These are phyloP conservation scores for Mycosphaerella arachidis DNA, from an alignment of 2,329 filamentous ascomycete genomes.

Conservation along the genomic window DNA sequence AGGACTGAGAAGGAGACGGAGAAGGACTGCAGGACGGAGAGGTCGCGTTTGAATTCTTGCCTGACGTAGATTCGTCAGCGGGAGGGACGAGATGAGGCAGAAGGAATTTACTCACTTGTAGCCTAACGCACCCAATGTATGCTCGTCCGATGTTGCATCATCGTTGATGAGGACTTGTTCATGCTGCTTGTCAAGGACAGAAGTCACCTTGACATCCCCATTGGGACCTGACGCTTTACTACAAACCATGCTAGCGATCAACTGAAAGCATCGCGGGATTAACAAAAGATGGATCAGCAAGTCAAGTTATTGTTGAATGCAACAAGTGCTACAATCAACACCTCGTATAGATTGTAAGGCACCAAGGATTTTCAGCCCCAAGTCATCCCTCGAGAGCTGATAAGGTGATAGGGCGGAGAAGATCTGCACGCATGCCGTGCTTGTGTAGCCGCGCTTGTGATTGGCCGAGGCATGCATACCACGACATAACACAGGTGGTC, in stretches of 20 bases:
- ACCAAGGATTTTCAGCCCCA: background rate
- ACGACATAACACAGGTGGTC: too few species aligned
- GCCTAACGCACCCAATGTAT: slow-evolving; percentile 17
- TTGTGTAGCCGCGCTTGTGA: background rate
- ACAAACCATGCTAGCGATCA: background rate
- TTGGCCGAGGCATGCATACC: background rate
- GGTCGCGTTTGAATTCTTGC: slow-evolving; percentile 27
- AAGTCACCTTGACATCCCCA: slow-evolving; percentile 11
- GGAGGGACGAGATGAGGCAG: background rate
- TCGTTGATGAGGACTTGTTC: slow-evolving; percentile 19
- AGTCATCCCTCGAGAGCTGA: background rate
- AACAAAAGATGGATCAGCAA: too few species aligned
- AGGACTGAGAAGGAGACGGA: slow-evolving; percentile 35
- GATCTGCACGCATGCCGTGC: background rate
- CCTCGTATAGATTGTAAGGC: background rate
- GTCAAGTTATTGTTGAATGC: background rate
- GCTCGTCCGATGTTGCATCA: slow-evolving; percentile 16
- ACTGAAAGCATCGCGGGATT: background rate
- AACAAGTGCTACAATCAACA: background rate
- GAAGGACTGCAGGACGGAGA: slow-evolving; percentile 34
- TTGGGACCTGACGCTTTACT: background rate
- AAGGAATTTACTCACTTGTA: slow-evolving; percentile 9
- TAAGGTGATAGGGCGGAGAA: background rate
- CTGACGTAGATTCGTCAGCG: background rate
- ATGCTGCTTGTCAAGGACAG: slow-evolving; percentile 15